Conservation (phyloP, 2,329 filamentous ascomycete genomes). For the Capronia coronata region DNA sequence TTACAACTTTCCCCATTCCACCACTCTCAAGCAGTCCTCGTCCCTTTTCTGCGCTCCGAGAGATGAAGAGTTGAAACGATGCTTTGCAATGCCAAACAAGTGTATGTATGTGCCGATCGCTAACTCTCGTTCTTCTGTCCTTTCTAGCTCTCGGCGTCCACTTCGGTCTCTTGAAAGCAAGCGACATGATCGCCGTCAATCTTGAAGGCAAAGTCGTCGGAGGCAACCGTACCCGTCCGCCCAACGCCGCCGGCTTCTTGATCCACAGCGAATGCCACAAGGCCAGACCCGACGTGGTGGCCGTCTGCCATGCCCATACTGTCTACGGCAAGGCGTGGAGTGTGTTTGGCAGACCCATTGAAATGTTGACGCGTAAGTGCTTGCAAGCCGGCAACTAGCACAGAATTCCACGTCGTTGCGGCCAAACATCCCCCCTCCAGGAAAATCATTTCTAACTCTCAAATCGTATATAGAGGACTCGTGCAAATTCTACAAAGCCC, state of each 20-base stretch:
- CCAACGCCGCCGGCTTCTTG: constrained; percentile 61
- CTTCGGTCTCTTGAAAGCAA: constrained; percentile 58
- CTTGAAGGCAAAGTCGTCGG: constrained; percentile 57
- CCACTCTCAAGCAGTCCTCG: no score
- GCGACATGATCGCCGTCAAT: constrained; percentile 61
- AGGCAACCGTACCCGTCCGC: constrained; percentile 52
- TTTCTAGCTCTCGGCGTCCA: constrained; percentile 48
- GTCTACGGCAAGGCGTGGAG: constrained; percentile 61
- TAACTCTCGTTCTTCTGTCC: not conserved
- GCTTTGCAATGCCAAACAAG: no score
- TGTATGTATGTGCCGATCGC: no score
- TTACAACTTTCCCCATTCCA: no score
- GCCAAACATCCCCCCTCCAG: no score
- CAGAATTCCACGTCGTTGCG: no score
- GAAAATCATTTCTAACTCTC: no score
- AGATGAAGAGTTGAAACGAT: no score
- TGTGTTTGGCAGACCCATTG: constrained; percentile 51
- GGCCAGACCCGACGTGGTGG: constrained; percentile 57
- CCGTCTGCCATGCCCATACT: constrained; percentile 62
- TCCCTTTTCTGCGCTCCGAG: no score
- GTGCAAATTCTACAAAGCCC: constrained; percentile 42
- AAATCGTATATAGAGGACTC: constrained; percentile 36
- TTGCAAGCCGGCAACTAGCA: not conserved
- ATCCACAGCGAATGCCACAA: constrained; percentile 65
- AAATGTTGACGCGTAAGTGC: constrained; percentile 41